A percentile compares a stretch with the other conserved stretches of the same genome.
Evolutionary conservation across 768 basidiomycete species (phyloP).

Genomic region (Boletus sp.): DNA sequence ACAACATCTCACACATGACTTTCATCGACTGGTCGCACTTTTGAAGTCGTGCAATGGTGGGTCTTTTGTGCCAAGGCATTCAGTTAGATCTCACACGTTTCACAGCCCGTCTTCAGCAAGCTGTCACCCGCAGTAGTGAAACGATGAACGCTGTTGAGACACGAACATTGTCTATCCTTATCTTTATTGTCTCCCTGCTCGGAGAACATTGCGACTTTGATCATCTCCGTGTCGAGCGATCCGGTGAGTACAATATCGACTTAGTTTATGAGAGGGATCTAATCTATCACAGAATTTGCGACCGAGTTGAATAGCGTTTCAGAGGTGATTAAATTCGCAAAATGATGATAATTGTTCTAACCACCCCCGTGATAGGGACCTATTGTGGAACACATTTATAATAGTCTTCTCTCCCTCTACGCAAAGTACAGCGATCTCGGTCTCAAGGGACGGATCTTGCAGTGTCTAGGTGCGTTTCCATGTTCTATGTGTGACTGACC

Average conservation of each 20-base stretch:
- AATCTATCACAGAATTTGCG: constrained; percentile 44
- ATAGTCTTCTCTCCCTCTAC: constrained; percentile 68
- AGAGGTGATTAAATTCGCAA: constrained; percentile 36
- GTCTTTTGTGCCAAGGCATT: neutral
- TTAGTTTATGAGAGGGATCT: neutral
- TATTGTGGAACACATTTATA: constrained; percentile 82
- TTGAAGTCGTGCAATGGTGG: constrained; percentile 84
- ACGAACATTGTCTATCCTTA: constrained; percentile 62
- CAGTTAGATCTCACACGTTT: constrained; percentile 8
- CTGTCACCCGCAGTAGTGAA: constrained; percentile 42
- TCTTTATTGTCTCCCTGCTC: constrained; percentile 82
- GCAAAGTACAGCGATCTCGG: constrained; percentile 57
- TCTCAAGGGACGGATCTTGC: constrained; percentile 71
- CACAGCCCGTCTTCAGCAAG: constrained; percentile 63
- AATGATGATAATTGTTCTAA: neutral
- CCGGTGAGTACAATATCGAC: constrained; percentile 42
- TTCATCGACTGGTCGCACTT: constrained; percentile 68
- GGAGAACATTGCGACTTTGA: constrained; percentile 92
- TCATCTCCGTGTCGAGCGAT: constrained; percentile 56
- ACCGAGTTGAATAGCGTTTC: constrained; percentile 59
- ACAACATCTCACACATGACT: constrained; percentile 85
- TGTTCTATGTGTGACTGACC: neutral
- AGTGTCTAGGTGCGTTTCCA: constrained; percentile 71
- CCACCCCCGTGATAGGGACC: constrained; percentile 44
- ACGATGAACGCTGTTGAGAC: constrained; percentile 48